phyloP scores from a whole-genome alignment of 768 basidiomycete genomes.

The Rhizopogon vulgaris region DNA sequence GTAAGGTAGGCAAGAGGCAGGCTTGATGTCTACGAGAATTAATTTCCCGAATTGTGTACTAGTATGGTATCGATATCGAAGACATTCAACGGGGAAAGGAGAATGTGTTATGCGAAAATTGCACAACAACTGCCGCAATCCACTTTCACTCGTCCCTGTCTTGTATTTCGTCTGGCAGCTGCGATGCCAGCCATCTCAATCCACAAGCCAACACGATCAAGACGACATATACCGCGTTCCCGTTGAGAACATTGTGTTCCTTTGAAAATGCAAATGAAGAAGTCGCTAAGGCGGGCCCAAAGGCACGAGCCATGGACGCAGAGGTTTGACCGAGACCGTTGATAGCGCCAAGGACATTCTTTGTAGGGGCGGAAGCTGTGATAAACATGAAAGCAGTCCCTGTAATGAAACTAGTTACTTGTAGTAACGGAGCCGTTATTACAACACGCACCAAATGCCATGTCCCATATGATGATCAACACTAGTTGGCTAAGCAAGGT shows the following conservation, averaged over 20 bases:
- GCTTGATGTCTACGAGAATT: no score
- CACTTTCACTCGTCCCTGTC: conserved; percentile 18
- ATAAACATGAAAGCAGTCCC: conserved; percentile 50
- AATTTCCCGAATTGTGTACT: no score
- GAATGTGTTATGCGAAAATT: no score
- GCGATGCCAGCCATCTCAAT: conserved; percentile 16
- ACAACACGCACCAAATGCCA: conserved; percentile 32
- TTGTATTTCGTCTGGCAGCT: conserved; percentile 26
- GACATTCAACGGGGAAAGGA: no score
- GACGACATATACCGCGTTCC: conserved; percentile 44
- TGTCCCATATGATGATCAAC: conserved; percentile 30
- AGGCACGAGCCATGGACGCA: conserved; percentile 38
- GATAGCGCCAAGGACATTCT: conserved; percentile 48
- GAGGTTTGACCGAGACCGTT: conserved; percentile 51
- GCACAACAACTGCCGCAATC: no score
- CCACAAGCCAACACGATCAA: conserved; percentile 19
- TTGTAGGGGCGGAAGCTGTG: conserved; percentile 46
- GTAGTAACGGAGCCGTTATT: neutral
- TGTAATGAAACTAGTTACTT: conserved; percentile 15
- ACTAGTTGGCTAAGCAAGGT: conserved; percentile 26
- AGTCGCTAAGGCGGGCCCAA: conserved; percentile 43
- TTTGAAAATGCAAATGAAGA: conserved; percentile 50
- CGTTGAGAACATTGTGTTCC: conserved; percentile 40
- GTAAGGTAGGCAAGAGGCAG: no score
- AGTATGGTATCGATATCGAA: no score